Conservation (phyloP, 768 basidiomycete species). For the Russula lepida region DNA sequence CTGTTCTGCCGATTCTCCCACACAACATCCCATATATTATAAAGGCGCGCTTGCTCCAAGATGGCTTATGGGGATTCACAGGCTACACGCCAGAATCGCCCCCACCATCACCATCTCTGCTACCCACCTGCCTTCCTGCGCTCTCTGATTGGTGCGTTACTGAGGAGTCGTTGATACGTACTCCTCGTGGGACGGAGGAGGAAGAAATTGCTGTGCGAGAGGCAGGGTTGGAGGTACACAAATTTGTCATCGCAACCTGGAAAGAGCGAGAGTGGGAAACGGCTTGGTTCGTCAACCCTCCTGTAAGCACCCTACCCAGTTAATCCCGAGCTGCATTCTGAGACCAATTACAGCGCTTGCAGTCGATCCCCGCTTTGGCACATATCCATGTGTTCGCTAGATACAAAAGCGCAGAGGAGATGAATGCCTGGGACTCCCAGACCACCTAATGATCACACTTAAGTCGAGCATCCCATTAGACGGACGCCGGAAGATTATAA, state of each 20-base stretch:
- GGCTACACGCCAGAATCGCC: slow-evolving; percentile 38
- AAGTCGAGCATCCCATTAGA: neutral
- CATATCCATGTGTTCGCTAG: slow-evolving; percentile 85
- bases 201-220: slow-evolving; percentile 43
- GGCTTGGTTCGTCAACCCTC: slow-evolving; percentile 87
- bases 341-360: slow-evolving; percentile 46
- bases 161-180: slow-evolving; percentile 48
- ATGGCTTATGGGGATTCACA: slow-evolving; percentile 81
- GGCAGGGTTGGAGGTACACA: slow-evolving; percentile 51
- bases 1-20: slow-evolving; percentile 62
- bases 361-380: slow-evolving; percentile 72
- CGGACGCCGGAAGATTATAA: no score
- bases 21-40: slow-evolving; percentile 43
- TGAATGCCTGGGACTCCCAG: neutral
- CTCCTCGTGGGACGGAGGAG: slow-evolving; percentile 40
- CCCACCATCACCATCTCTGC: slow-evolving; percentile 50
- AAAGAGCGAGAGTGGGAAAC: slow-evolving; percentile 73
- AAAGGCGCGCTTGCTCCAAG: slow-evolving; percentile 52
- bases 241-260: slow-evolving; percentile 63
- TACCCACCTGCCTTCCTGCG: slow-evolving; percentile 50
- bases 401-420: slow-evolving; percentile 33
- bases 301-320: slow-evolving; percentile 39
- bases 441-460: neutral
- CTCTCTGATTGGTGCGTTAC: slow-evolving; percentile 67
- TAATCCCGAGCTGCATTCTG: neutral